Percentiles rank a stretch among this genome's conserved stretches.
phyloP scores from a whole-genome alignment of 1,139 yeast species.

The Yamadazyma spencermartinsiae region DNA sequence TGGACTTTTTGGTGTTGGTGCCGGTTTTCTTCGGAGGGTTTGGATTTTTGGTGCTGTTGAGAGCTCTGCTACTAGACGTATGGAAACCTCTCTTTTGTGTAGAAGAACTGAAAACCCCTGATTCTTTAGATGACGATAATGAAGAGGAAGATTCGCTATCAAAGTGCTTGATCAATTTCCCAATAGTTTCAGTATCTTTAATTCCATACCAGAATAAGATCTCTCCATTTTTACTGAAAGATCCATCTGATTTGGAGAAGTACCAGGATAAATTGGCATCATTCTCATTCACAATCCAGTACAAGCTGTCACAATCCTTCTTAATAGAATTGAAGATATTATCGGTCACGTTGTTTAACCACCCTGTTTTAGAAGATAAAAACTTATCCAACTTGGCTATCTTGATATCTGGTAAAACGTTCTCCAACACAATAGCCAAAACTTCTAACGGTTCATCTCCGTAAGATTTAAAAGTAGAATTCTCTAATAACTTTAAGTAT shows the following conservation, averaged over 20 bases:
- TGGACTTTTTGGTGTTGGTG: conserved; percentile 57
- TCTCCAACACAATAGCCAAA: conserved; percentile 71
- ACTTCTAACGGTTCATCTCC: conserved; percentile 97
- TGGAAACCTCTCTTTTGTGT: conserved; percentile 45
- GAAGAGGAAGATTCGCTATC: conserved; percentile 37
- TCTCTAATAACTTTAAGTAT: conserved; percentile 72
- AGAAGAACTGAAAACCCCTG: conserved; percentile 41
- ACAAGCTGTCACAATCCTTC: conserved; percentile 70
- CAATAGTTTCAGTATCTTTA: conserved; percentile 55
- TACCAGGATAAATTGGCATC: conserved; percentile 92
- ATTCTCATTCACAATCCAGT: conserved; percentile 89
- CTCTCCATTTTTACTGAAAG: conserved; percentile 85
- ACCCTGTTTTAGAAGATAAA: conserved; percentile 83
- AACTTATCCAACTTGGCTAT: conserved; percentile 85
- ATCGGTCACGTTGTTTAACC: conserved; percentile 97
- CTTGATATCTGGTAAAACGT: conserved; percentile 22
- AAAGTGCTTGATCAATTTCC: conserved; percentile 66
- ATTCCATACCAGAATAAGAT: conserved; percentile 96
- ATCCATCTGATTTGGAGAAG: conserved; percentile 91
- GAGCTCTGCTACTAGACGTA: conserved; percentile 14
- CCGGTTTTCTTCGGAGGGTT: conserved; percentile 72
- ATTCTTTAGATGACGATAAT: conserved; percentile 40
- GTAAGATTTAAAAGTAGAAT: conserved; percentile 67
- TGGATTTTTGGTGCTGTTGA: conserved; percentile 53
- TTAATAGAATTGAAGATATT: conserved; percentile 83